Percentiles rank a stretch among this genome's conserved stretches.
phyloP scores from a whole-genome alignment of 139 green algal genomes.

The Picocystis salinarum region DNA sequence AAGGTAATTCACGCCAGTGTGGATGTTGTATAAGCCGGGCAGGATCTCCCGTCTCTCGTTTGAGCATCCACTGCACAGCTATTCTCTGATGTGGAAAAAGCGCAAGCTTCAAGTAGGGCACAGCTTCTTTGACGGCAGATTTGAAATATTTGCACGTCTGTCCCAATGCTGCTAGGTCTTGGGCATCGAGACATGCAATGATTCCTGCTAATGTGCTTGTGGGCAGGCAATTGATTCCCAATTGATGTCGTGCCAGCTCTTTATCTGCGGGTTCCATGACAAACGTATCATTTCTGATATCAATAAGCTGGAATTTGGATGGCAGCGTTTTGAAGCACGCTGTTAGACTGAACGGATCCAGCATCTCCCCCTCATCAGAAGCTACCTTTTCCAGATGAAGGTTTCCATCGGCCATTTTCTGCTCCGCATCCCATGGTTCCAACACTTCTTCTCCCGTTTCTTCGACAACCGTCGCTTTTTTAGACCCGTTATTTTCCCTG shows the following conservation, averaged over 20 bases:
- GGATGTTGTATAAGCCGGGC: conserved; percentile 7
- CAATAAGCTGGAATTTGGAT: too few species aligned
- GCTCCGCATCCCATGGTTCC: too few species aligned
- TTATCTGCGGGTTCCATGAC: too few species aligned
- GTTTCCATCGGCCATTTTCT: too few species aligned
- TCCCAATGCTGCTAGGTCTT: conserved; percentile 9
- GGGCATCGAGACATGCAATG: conserved; percentile 9
- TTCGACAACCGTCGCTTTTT: too few species aligned
- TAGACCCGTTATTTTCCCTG: too few species aligned
- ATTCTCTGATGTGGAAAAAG: conserved; percentile 42
- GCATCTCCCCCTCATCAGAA: too few species aligned
- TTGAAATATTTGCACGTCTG: conserved; percentile 19
- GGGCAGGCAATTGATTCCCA: conserved; percentile 11
- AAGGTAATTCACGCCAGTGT: conserved; percentile 13
- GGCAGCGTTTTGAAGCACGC: too few species aligned
- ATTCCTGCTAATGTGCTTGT: conserved; percentile 9
- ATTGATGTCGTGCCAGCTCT: background rate
- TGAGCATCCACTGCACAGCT: conserved; percentile 46
- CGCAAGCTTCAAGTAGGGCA: conserved; percentile 28
- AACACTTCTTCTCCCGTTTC: too few species aligned
- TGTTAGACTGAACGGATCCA: too few species aligned
- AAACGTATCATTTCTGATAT: too few species aligned
- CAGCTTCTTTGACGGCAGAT: conserved; percentile 10
- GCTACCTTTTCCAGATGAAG: too few species aligned
- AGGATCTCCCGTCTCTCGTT: conserved; percentile 18